phyloP scores from a whole-genome alignment of 176 grass and related monocot species.

The Alloteropsis semialata region DNA sequence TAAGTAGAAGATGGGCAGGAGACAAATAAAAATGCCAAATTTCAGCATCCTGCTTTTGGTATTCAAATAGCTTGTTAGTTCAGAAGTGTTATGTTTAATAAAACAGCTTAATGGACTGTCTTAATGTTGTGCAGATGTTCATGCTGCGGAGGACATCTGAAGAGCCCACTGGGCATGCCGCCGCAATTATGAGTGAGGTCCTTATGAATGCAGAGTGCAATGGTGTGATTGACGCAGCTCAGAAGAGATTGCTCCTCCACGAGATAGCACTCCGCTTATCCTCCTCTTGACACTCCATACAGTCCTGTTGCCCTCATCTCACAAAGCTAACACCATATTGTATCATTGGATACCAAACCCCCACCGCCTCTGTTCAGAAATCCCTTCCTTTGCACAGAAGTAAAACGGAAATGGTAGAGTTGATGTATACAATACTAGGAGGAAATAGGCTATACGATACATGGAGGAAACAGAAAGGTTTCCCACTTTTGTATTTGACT shows the following conservation, averaged over 20 bases:
- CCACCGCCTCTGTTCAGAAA: constrained; percentile 16
- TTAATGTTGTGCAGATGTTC: constrained; percentile 61
- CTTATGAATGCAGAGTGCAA: constrained; percentile 83
- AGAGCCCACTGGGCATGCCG: constrained; percentile 75
- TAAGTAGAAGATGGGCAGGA: background rate
- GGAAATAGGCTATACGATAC: constrained; percentile 27
- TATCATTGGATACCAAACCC: background rate
- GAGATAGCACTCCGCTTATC: constrained; percentile 86
- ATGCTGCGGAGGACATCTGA: constrained; percentile 84
- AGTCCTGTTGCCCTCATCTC: background rate
- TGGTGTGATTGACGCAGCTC: constrained; percentile 77
- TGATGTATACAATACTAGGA: constrained; percentile 15
- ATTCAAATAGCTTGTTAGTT: too few relatives aligned
- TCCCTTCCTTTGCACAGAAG: background rate
- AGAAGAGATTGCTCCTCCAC: constrained; percentile 77
- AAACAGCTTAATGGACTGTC: constrained; percentile 5
- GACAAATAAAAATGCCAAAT: too few relatives aligned
- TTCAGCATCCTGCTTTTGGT: too few relatives aligned
- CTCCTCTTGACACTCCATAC: constrained; percentile 45
- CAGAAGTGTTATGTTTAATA: background rate
- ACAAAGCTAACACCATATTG: constrained; percentile 6
- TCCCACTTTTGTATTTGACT: background rate
- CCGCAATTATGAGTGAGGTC: constrained; percentile 80
- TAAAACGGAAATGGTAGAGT: constrained; percentile 14
- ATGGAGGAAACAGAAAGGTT: constrained; percentile 16